Percentiles rank a stretch among this genome's conserved stretches.
Conservation (phyloP, 1,284 basidiomycete species). For the Agroathelia rolfsii region DNA sequence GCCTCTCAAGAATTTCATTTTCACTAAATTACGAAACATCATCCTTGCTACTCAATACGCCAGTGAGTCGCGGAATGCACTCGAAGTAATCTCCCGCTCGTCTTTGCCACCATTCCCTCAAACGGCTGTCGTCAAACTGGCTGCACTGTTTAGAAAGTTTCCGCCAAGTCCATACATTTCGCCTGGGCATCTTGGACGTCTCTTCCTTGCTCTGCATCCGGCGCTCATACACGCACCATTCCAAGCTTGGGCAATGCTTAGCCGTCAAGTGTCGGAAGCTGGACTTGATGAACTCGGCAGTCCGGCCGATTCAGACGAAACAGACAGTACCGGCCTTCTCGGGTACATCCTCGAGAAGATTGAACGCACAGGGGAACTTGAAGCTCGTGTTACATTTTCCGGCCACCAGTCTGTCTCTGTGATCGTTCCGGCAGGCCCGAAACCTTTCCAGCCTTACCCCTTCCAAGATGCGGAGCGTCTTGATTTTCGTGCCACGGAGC, state of each 20-base stretch:
- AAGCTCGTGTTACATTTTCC: conserved; percentile 35
- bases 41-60: conserved; percentile 54
- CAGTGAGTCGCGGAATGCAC: conserved; percentile 39
- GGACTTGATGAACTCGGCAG: conserved; percentile 44
- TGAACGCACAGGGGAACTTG: conserved; percentile 26
- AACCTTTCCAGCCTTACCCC: conserved; percentile 28
- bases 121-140: conserved; percentile 45
- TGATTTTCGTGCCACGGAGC: conserved; percentile 26
- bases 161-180: conserved; percentile 32
- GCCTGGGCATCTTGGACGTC: conserved; percentile 38
- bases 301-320: conserved; percentile 28
- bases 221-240: conserved; percentile 41
- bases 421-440: conserved; percentile 39
- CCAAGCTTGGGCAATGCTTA: conserved; percentile 51
- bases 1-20: no score
- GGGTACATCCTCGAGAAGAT: conserved; percentile 39
- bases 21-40: conserved; percentile 38
- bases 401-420: conserved; percentile 21
- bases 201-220: conserved; percentile 48
- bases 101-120: conserved; percentile 52
- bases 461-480: conserved; percentile 21
- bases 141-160: conserved; percentile 33
- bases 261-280: conserved; percentile 39
- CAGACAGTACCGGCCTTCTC: conserved; percentile 37
- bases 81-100: conserved; percentile 41